Percentiles rank a stretch among this genome's conserved stretches.
phyloP scores from a whole-genome alignment of 1,284 basidiomycete species.

The Apiotrichum montevideense region DNA sequence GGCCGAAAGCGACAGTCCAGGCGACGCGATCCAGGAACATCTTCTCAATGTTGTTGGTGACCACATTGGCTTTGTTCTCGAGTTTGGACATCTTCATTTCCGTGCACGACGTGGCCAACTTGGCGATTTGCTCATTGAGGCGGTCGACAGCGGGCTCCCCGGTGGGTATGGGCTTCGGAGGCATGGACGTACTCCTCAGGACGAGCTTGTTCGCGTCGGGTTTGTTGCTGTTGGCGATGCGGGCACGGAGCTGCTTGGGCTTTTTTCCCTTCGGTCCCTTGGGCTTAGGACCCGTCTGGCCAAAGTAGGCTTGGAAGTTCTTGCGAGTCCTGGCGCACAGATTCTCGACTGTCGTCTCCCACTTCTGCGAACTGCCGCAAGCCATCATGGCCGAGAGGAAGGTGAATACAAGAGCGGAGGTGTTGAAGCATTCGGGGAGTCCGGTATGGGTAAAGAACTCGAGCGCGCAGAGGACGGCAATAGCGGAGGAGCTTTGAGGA shows the following conservation, averaged over 20 bases:
- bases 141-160: neutral
- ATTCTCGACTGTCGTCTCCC: neutral
- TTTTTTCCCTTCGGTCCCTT: neutral
- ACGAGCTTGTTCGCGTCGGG: neutral
- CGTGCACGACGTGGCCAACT: no score
- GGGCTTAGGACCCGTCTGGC: neutral
- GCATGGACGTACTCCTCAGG: neutral
- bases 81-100: no score
- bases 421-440: neutral
- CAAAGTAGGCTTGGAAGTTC: no score
- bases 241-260: neutral
- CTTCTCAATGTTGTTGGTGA: neutral
- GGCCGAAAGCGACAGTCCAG: neutral
- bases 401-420: neutral
- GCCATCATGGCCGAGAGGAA: neutral
- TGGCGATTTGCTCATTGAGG: no score
- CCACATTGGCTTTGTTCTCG: no score
- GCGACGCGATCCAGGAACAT: neutral
- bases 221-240: neutral
- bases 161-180: neutral
- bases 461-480: neutral
- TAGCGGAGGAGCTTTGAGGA: neutral
- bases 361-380: neutral
- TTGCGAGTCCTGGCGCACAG: neutral
- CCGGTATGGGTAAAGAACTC: neutral